A percentile compares a stretch with the other conserved stretches of the same genome.
phyloP scores from a whole-genome alignment of 495 filamentous ascomycete species.

The Neurospora sp. region DNA sequence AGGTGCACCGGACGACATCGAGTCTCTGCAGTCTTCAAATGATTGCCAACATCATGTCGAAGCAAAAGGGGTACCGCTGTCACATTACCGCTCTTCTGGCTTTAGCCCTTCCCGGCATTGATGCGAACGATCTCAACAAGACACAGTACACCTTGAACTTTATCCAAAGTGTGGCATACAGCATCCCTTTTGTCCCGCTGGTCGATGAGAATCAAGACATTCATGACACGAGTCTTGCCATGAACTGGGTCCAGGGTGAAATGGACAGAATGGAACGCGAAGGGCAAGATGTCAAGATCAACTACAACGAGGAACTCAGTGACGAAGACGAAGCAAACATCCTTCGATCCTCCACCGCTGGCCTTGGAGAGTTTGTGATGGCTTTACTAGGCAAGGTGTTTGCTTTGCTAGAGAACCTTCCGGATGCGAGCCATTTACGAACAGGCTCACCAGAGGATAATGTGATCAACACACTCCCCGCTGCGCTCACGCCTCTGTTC shows the following conservation, averaged over 20 bases:
- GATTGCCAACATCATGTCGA: constrained; percentile 78
- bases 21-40: constrained; percentile 84
- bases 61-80: constrained; percentile 85
- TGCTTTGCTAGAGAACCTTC: constrained; percentile 87
- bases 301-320: constrained; percentile 71
- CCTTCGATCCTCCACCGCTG: constrained; percentile 89
- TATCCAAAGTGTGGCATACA: constrained; percentile 89
- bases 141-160: constrained; percentile 89
- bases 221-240: constrained; percentile 67
- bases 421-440: constrained; percentile 74
- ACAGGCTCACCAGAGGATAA: constrained; percentile 93
- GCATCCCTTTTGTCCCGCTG: constrained; percentile 80
- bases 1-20: constrained; percentile 93
- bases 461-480: constrained; percentile 90
- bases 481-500: constrained; percentile 82
- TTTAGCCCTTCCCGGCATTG: constrained; percentile 86
- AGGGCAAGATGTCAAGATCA: constrained; percentile 69
- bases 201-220: constrained; percentile 58
- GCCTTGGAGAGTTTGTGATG: constrained; percentile 82
- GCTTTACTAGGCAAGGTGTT: constrained; percentile 90
- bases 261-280: constrained; percentile 89
- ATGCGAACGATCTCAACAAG: constrained; percentile 96
- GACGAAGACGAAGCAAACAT: constrained; percentile 85
- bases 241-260: constrained; percentile 88
- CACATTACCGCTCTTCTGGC: constrained; percentile 89